Percentiles rank a stretch among this genome's conserved stretches.
Evolutionary conservation across 129 eudicot genomes (phyloP).

Genomic region (Oenanthe sinensis): DNA sequence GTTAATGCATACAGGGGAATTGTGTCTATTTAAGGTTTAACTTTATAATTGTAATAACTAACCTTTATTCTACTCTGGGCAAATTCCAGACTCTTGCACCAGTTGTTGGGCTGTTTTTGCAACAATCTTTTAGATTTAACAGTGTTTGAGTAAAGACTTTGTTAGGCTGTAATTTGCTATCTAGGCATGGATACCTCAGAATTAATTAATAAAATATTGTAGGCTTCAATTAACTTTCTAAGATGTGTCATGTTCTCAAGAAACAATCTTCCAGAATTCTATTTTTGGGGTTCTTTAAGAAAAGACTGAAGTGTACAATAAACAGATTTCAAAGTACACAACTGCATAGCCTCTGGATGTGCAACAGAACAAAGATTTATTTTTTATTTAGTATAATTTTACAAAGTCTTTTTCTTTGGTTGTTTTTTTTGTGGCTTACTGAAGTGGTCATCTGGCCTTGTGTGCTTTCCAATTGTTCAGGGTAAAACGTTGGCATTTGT

Average conservation of each 20-base stretch:
- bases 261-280: background rate
- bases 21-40: background rate
- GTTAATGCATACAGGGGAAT: too few relatives aligned
- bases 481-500: constrained; percentile 93
- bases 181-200: background rate
- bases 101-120: background rate
- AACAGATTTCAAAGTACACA: background rate
- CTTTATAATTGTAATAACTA: background rate
- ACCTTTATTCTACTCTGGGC: background rate
- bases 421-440: background rate
- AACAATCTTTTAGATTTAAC: background rate
- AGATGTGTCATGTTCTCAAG: background rate
- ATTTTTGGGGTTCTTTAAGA: background rate
- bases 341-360: background rate
- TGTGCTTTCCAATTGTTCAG: constrained; percentile 18
- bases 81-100: background rate
- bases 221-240: background rate
- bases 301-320: background rate
- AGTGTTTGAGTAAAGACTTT: background rate
- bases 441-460: background rate
- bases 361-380: background rate
- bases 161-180: background rate
- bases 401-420: background rate
- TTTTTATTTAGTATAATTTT: background rate
- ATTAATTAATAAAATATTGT: background rate